Conservation (phyloP, 106 monocot genomes). For the Platanthera guangdongensis region DNA sequence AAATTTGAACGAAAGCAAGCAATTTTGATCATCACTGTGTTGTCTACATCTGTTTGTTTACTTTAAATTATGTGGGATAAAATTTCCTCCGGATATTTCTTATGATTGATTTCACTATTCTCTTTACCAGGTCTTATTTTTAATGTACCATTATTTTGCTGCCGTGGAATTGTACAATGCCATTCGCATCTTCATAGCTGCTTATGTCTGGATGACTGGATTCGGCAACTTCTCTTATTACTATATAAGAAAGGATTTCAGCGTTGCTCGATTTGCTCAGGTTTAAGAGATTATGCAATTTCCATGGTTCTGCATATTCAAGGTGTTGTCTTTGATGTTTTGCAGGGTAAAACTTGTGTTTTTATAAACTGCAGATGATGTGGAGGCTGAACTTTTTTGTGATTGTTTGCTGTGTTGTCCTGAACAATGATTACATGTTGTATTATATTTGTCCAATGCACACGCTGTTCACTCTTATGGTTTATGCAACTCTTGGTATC, state of each 20-base stretch:
- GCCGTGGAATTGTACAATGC: constrained; percentile 97
- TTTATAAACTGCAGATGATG: constrained; percentile 71
- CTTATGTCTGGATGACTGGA: constrained; percentile 99
- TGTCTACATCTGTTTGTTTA: not conserved
- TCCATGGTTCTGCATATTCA: not conserved
- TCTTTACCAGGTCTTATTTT: constrained; percentile 69
- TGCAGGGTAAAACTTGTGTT: not conserved
- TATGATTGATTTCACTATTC: not conserved
- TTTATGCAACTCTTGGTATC: constrained; percentile 84
- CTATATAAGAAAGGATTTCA: constrained; percentile 93
- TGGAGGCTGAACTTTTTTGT: constrained; percentile 96
- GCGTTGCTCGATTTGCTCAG: constrained; percentile 82
- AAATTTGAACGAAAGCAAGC: too few relatives aligned
- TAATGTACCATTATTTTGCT: constrained; percentile 99
- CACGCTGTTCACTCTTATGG: constrained; percentile 97
- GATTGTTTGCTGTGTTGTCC: constrained; percentile 80
- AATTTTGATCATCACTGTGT: not conserved
- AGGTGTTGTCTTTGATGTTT: not conserved
- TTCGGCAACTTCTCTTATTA: constrained; percentile 99
- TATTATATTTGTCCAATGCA: constrained; percentile 99
- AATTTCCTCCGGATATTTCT: not conserved
- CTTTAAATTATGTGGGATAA: not conserved
- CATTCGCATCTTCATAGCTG: constrained; percentile 92
- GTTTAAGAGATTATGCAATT: constrained; percentile 9
- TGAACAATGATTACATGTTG: constrained; percentile 88